Evolutionary conservation across 2,329 filamentous ascomycete genomes (phyloP), one percentile per base, ranked within the genome.

Genomic region (Camillea tinctor): DNA sequence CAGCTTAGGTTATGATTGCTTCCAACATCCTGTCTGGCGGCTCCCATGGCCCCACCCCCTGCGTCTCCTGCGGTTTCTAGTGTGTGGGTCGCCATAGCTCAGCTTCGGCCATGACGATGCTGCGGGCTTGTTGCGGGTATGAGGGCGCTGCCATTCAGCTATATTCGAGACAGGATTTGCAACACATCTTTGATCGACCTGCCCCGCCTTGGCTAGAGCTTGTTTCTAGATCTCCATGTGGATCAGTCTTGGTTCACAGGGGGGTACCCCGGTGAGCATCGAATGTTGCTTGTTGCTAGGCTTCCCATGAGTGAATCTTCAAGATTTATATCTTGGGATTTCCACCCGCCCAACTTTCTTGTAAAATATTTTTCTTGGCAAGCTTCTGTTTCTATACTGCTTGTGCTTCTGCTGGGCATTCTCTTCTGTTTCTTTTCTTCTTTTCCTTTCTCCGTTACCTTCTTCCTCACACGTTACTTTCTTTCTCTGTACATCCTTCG

Each of bases 181-280:
- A 57, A 53, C 55, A 52, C 17, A 17, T 40, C 24, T 19, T 23
- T n/a, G 55, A 52, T 23, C 26, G 52, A 4, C 26, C 2, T 54
- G 40, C 15, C 24, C 23, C 20, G 44, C 48, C 54, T 55, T 51
- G 54, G 48, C 54, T 56, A 56, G 54, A 51, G 54, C 54, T 56
- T 51, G 54, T 56, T 56, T 56, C 48, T 24, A 50, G 44, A 50
- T 50, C 48, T 26, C 44, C 48, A 36, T 50, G 54, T 22, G 54
- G 48, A 56, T 56, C 54, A 8, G 50, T 23, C 53, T 23, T 48
- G 40, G 36, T 55, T 55, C 19, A 22, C 44, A 23, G 36, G 20
- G 53, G 53, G 48, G 44, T 19, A 49, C 23, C 53, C 40, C 53
- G 22, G 51, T 5, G 51, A 30, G 26, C 26, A 30, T 30, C 26